A percentile compares a stretch with the other conserved stretches of the same genome.
These are phyloP conservation scores for Pseudocercospora fijiensis DNA, from an alignment of 2,329 filamentous ascomycete genomes.

Conservation along the genomic window DNA sequence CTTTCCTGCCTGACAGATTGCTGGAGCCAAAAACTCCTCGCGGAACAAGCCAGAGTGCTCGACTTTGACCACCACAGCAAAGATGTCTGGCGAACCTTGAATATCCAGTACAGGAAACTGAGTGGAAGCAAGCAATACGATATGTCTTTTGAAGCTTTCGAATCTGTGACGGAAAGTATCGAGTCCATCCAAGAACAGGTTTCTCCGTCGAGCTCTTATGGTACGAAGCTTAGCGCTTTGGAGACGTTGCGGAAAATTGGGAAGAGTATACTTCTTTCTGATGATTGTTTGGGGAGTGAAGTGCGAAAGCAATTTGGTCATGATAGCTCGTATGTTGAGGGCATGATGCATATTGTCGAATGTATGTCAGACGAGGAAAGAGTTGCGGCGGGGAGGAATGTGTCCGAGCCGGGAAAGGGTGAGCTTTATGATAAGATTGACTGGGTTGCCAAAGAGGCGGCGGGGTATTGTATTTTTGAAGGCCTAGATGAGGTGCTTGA, in stretches of 20 bases:
- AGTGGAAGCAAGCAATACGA: conserved; percentile 9
- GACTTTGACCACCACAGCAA: not conserved
- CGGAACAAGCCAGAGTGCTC: not conserved
- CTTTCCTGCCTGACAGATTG: not conserved
- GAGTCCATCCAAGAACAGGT: not conserved
- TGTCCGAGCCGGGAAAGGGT: conserved; percentile 10
- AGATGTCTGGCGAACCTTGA: not conserved
- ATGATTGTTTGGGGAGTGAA: conserved; percentile 9
- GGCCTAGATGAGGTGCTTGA: not conserved
- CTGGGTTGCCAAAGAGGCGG: conserved; percentile 6
- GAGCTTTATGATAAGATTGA: conserved; percentile 13
- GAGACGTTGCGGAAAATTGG: conserved; percentile 15
- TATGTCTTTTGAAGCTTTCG: not conserved
- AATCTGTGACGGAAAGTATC: conserved; percentile 11
- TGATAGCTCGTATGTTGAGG: not conserved
- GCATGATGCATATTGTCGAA: not conserved
- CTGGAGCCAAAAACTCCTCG: not conserved
- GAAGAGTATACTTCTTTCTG: conserved; percentile 11
- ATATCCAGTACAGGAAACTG: not conserved
- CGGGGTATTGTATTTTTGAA: not conserved
- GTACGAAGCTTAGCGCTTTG: conserved; percentile 12
- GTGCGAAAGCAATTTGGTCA: conserved; percentile 10
- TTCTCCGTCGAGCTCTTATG: conserved; percentile 1
- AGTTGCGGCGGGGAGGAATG: conserved; percentile 3
- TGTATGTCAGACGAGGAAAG: conserved; percentile 7